Base-by-base conservation (phyloP, 1,284 basidiomycete species). In the Trichosporon faecale region DNA sequence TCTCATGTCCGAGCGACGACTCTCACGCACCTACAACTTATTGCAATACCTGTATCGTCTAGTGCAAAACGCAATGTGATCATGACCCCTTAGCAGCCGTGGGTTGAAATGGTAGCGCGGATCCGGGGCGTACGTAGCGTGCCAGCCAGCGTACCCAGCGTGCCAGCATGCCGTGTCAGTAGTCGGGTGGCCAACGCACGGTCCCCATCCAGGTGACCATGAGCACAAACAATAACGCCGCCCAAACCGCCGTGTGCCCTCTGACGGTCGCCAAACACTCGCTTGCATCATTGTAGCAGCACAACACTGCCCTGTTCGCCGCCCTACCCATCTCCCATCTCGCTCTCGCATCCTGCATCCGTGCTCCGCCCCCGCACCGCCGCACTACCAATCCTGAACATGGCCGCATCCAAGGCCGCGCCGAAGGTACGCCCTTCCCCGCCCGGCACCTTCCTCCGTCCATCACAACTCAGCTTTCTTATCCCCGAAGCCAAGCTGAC, bases 191-290 rank as follows among this genome's bases (percentile, higher is more conserved):
- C n/a, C 49, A 52, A 18, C 57, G 57, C 57, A 61, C 57, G 16
- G 57, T 9, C 29, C 57, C 14, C 31, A 61, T 5, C 16, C 27
- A 8, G 16, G 25, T n/a, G 18, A 9, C 25, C 7, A 12, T n/a
- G 12, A 60, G 23, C 55, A 60, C 55, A 61, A 61, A 61, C 57
- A 61, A 61, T 61, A 61, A 61, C 57, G 57, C 57, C 57, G 57
- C 57, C 18, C 27, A 52, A 65, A 65, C 40, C 40, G 64, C 35
- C 63, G 63, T 44, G 40, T 7, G 40, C 18, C 5, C 16, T n/a
- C 40, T n/a, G 12, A 12, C 18, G 5, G 37, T 40, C 37, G 37
- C 46, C 21, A 23, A 52, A 25, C 49, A 52, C 49, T 52, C 23
- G 49, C 49, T 21, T 25, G 4, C 40, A 18, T 52, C 49, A n/a